These are phyloP conservation scores for Mrakiaceae sp. DNA, from an alignment of 1,284 basidiomycete genomes.

Conservation along the genomic window DNA sequence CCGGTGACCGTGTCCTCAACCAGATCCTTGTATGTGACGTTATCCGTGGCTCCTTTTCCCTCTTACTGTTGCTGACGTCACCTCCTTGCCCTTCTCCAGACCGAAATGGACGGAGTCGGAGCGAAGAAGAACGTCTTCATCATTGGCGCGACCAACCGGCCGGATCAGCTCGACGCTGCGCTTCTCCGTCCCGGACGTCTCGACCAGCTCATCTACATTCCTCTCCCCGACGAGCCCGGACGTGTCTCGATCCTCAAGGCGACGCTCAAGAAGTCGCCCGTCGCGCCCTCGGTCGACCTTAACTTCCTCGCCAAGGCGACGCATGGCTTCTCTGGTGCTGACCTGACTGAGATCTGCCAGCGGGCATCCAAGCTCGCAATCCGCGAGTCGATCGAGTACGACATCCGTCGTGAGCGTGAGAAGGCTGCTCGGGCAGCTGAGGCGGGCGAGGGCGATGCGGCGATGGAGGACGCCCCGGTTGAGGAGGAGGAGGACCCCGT, in stretches of 20 bases:
- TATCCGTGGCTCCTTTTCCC: background rate
- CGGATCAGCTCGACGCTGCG: constrained; percentile 97
- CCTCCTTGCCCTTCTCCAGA: constrained; percentile 32
- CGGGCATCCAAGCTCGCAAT: constrained; percentile 88
- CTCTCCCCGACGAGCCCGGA: constrained; percentile 83
- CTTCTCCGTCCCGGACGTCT: constrained; percentile 96
- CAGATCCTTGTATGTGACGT: constrained; percentile 54
- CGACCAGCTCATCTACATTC: constrained; percentile 88
- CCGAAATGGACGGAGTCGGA: constrained; percentile 99
- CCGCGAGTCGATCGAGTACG: constrained; percentile 85
- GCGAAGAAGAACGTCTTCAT: constrained; percentile 99
- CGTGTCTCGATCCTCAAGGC: constrained; percentile 87
- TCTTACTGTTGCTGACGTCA: constrained; percentile 1
- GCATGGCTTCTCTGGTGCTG: constrained; percentile 98
- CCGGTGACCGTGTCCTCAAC: constrained; percentile 93
- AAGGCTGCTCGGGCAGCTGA: constrained; percentile 64
- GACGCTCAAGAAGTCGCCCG: constrained; percentile 81
- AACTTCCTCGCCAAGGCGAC: constrained; percentile 82
- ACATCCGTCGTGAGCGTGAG: constrained; percentile 67
- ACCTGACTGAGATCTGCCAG: constrained; percentile 97
- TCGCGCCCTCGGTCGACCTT: constrained; percentile 77
- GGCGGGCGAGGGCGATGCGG: constrained; percentile 51
- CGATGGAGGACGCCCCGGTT: constrained; percentile 21
- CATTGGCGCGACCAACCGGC: constrained; percentile 96
- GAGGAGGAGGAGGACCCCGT: constrained; percentile 72